Percentiles rank a stretch among this genome's conserved stretches.
Evolutionary conservation across 2,329 filamentous ascomycete species (phyloP).

Genomic region (Aspergillus udagawae): DNA sequence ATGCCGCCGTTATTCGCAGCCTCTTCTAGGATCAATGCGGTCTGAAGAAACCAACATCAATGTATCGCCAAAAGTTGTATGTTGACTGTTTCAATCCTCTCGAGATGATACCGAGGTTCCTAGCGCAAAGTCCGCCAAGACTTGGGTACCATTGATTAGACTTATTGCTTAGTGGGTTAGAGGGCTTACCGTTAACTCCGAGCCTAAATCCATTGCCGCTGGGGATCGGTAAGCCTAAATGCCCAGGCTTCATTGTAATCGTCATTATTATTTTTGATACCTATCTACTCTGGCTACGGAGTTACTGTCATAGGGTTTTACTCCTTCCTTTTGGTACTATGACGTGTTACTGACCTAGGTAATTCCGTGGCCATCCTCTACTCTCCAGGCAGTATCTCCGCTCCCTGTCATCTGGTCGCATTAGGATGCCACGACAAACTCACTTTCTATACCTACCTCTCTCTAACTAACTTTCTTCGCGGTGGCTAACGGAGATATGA

Average conservation of each 20-base stretch:
- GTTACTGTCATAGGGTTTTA: not conserved
- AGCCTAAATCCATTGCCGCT: not conserved
- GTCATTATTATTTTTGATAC: not conserved
- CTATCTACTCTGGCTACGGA: not conserved
- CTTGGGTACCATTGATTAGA: too few relatives aligned
- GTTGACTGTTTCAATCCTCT: not conserved
- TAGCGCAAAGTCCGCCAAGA: too few relatives aligned
- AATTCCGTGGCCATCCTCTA: not conserved
- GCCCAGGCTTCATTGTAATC: not conserved
- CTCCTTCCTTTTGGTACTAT: not conserved
- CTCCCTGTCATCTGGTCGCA: not conserved
- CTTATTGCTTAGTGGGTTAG: too few relatives aligned
- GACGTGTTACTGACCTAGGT: not conserved
- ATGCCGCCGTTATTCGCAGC: not conserved
- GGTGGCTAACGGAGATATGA: not conserved
- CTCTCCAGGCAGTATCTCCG: not conserved
- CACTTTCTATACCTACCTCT: not conserved
- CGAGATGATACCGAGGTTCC: too few relatives aligned
- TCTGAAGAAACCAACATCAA: not conserved
- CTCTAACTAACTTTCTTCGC: not conserved
- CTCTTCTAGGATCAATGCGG: not conserved
- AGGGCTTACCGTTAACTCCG: not conserved
- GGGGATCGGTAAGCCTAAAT: not conserved
- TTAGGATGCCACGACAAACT: not conserved
- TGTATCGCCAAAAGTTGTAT: too few relatives aligned